These are phyloP conservation scores for Rhinocladiella mackenziei DNA, from an alignment of 2,329 filamentous ascomycete species.

Conservation along the genomic window DNA sequence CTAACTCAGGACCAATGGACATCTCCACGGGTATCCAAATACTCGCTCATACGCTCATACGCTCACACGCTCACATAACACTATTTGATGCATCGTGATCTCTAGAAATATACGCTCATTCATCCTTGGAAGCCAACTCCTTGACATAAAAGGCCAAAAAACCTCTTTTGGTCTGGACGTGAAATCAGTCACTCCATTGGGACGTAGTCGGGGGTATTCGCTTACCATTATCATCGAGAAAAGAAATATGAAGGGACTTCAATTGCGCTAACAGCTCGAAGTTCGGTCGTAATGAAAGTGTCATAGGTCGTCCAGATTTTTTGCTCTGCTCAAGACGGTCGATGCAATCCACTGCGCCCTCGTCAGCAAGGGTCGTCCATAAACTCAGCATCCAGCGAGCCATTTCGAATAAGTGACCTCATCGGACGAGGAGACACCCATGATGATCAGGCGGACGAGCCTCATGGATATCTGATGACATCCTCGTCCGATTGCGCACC, in stretches of 20 bases:
- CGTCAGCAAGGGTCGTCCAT: slow-evolving; percentile 8
- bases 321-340: slow-evolving; percentile 38
- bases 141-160: slow-evolving; percentile 22
- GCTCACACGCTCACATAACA: slow-evolving; percentile 16
- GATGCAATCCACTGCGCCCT: slow-evolving; percentile 37
- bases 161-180: slow-evolving; percentile 21
- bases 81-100: slow-evolving; percentile 4
- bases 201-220: not conserved
- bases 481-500: too few species aligned
- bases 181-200: not conserved
- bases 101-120: slow-evolving; percentile 5
- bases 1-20: too few species aligned
- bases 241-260: slow-evolving; percentile 38
- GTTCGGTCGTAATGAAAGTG: slow-evolving; percentile 39
- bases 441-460: too few species aligned
- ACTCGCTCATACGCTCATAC: slow-evolving; percentile 10
- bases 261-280: slow-evolving; percentile 41
- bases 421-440: too few species aligned
- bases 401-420: too few species aligned
- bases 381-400: not conserved
- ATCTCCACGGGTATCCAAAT: too few species aligned
- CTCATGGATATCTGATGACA: too few species aligned
- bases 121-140: slow-evolving; percentile 22
- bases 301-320: slow-evolving; percentile 37
- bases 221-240: slow-evolving; percentile 40